phyloP scores from a whole-genome alignment of 2,329 filamentous ascomycete genomes.

The Cladosporium sp. region DNA sequence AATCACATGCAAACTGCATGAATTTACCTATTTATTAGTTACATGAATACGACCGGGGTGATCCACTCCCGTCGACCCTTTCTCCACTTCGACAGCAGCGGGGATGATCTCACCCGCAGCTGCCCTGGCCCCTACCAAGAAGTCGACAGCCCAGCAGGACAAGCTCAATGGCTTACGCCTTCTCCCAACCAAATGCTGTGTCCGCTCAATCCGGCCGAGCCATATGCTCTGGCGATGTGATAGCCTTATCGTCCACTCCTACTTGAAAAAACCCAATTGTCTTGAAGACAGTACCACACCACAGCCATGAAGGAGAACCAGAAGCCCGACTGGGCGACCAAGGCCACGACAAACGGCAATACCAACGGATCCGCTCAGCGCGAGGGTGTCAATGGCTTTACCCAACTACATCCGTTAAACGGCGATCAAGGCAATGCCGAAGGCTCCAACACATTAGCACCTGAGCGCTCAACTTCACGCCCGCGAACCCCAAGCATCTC shows the following conservation, averaged over 20 bases:
- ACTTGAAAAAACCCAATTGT: no score
- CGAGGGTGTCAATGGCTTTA: background rate
- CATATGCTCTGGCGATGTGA: no score
- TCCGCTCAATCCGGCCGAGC: no score
- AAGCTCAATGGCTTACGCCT: constrained; percentile 8
- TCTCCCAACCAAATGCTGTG: constrained; percentile 4
- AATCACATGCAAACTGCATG: no score
- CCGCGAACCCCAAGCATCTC: constrained; percentile 8
- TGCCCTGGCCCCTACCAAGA: background rate
- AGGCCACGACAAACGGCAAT: background rate
- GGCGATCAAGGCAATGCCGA: background rate
- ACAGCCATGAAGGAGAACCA: constrained; percentile 9
- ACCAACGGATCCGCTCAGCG: background rate
- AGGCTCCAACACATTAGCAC: background rate
- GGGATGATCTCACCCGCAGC: background rate
- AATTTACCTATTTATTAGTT: no score
- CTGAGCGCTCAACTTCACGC: background rate
- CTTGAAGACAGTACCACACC: background rate
- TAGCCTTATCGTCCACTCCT: no score
- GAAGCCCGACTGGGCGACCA: constrained; percentile 3
- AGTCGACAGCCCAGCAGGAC: background rate
- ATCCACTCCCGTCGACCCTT: no score
- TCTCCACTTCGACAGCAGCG: background rate
- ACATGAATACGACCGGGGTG: no score
- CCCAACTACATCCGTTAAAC: background rate